Evolutionary conservation across 1,284 basidiomycete species (phyloP).

Genomic region (Ustilago tritici): DNA sequence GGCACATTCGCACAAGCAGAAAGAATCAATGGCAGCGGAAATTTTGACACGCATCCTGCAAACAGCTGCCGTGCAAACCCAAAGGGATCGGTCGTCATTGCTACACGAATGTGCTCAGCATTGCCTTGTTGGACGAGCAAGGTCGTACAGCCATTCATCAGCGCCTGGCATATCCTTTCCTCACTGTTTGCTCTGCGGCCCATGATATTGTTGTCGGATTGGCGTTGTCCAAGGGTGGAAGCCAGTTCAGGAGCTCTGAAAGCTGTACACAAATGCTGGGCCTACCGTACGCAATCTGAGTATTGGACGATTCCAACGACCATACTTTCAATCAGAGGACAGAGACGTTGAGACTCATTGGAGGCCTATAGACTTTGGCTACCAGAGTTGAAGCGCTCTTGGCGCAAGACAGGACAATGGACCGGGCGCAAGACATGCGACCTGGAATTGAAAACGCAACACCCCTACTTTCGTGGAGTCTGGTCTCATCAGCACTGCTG

Average conservation of each 20-base stretch:
- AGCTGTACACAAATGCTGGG: too few relatives aligned
- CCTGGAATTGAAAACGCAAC: background rate
- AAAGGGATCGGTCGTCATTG: background rate
- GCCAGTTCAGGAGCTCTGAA: too few relatives aligned
- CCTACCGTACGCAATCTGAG: too few relatives aligned
- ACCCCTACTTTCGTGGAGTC: background rate
- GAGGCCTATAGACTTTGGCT: too few relatives aligned
- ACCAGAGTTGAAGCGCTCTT: too few relatives aligned
- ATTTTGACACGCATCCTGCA: slow-evolving; percentile 11
- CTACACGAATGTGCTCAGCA: slow-evolving; percentile 1
- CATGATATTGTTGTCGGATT: background rate
- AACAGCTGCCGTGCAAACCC: background rate
- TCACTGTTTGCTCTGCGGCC: background rate
- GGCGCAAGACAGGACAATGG: too few relatives aligned
- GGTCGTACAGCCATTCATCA: background rate
- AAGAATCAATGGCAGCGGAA: background rate
- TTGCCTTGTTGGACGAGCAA: background rate
- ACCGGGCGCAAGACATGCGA: background rate
- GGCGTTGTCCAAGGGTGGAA: background rate
- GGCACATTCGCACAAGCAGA: slow-evolving; percentile 3
- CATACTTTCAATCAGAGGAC: too few relatives aligned
- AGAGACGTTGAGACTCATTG: too few relatives aligned
- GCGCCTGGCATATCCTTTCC: background rate
- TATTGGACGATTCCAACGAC: too few relatives aligned
- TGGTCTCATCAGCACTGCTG: background rate